Evolutionary conservation across 139 green algal species (phyloP).

Genomic region (Yamagishiella unicocca): DNA sequence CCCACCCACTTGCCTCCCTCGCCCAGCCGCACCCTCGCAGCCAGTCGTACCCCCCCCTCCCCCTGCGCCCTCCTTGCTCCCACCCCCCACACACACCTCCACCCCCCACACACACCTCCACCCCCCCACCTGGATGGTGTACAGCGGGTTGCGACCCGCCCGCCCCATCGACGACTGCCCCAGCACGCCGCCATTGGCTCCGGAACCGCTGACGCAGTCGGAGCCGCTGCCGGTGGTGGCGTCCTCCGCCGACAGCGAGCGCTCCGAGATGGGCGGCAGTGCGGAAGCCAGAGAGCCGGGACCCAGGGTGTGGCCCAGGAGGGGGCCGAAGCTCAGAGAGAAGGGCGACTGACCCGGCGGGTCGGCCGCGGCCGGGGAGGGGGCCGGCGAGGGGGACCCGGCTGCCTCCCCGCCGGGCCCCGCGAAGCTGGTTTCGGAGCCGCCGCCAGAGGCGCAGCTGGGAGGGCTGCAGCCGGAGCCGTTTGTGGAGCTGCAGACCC

Average conservation of each 20-base stretch:
- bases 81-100: not conserved
- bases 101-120: not conserved
- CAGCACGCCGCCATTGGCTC: not conserved
- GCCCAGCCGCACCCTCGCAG: no score
- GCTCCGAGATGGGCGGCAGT: constrained; percentile 13
- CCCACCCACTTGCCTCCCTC: not conserved
- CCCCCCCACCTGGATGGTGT: constrained; percentile 6
- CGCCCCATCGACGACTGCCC: not conserved
- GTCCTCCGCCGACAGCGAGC: constrained; percentile 16
- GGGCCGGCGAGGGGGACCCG: not conserved
- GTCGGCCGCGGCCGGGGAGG: not conserved
- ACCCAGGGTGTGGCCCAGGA: not conserved
- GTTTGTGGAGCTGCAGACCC: no score
- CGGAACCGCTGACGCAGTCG: not conserved
- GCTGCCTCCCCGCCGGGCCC: not conserved
- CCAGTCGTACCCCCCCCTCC: not conserved
- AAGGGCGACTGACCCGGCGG: no score
- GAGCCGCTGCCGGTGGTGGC: not conserved
- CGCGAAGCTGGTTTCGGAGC: not conserved
- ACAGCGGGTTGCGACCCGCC: not conserved
- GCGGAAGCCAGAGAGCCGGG: not conserved
- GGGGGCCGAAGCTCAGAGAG: no score
- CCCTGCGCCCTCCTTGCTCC: not conserved
- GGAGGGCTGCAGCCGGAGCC: no score
- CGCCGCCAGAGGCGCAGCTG: no score